Evolutionary conservation across 2,329 filamentous ascomycete genomes (phyloP).

Genomic region (Pseudopyricularia javanii): DNA sequence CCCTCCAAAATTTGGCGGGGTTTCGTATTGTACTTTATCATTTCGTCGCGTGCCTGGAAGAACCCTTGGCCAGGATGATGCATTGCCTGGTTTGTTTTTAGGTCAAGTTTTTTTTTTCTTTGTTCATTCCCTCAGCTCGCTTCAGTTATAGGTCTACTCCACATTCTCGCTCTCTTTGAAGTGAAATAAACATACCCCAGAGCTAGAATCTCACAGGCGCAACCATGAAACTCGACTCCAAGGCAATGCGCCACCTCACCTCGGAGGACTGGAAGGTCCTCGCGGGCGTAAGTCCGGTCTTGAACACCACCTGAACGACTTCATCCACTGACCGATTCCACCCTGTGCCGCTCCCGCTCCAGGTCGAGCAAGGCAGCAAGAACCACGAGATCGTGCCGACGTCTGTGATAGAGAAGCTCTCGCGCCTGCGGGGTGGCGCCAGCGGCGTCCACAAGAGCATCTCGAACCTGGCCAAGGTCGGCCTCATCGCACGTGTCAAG

Average conservation of each 20-base stretch:
- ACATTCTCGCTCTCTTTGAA: not conserved
- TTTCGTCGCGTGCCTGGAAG: not conserved
- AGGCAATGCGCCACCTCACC: slow-evolving; percentile 82
- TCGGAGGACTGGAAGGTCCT: slow-evolving; percentile 92
- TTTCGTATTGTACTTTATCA: not conserved
- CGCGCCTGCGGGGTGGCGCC: slow-evolving; percentile 65
- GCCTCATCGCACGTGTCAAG: slow-evolving; percentile 83
- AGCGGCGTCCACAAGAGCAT: slow-evolving; percentile 78
- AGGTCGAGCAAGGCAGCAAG: slow-evolving; percentile 89
- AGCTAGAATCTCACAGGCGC: not conserved
- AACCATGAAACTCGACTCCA: slow-evolving; percentile 88
- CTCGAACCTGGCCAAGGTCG: slow-evolving; percentile 80
- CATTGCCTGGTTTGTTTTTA: not conserved
- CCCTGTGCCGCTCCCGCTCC: slow-evolving; percentile 6
- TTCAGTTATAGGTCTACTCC: too few relatives aligned
- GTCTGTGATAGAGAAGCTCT: slow-evolving; percentile 70
- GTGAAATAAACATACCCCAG: not conserved
- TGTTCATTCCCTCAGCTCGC: not conserved
- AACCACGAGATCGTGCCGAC: slow-evolving; percentile 98
- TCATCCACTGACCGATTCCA: not conserved
- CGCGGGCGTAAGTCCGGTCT: slow-evolving; percentile 55
- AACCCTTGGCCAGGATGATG: not conserved
- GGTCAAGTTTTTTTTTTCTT: not conserved
- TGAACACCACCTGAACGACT: slow-evolving; percentile 3
- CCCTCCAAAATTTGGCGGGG: not conserved